Evolutionary conservation across 2,329 filamentous ascomycete species (phyloP).

Genomic region (Aspergillus fumigatiaffinis): DNA sequence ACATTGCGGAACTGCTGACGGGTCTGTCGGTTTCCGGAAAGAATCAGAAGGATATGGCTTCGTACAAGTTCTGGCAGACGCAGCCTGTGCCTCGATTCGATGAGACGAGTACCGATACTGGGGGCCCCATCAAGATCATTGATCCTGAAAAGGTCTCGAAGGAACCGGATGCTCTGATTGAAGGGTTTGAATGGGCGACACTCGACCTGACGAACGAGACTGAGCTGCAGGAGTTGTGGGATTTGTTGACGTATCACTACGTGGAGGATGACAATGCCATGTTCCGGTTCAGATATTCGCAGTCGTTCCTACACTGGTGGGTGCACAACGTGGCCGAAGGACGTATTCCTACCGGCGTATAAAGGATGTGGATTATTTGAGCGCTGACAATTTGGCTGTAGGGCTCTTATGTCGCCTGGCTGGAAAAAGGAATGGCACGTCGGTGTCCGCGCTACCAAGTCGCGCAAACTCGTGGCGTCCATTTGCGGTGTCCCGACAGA

Average conservation of each 20-base stretch:
- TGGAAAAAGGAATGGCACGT: conserved; percentile 96
- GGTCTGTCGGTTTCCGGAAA: conserved; percentile 69
- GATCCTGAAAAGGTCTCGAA: conserved; percentile 74
- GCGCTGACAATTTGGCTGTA: conserved; percentile 31
- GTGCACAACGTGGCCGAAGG: neutral
- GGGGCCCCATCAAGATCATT: conserved; percentile 81
- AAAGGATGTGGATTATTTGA: neutral
- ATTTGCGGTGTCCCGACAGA: conserved; percentile 89
- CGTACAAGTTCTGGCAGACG: conserved; percentile 98
- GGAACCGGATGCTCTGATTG: conserved; percentile 68
- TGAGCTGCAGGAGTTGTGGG: conserved; percentile 84
- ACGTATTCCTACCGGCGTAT: neutral
- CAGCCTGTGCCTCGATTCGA: conserved; percentile 86
- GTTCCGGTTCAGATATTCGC: conserved; percentile 96
- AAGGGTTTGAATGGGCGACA: conserved; percentile 91
- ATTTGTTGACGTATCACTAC: conserved; percentile 87
- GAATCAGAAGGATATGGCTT: conserved; percentile 93
- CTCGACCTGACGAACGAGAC: conserved; percentile 76
- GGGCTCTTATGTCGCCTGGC: conserved; percentile 89
- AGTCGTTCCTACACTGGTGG: conserved; percentile 83
- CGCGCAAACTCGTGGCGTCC: conserved; percentile 85
- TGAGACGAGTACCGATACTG: conserved; percentile 54
- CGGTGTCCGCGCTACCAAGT: conserved; percentile 79
- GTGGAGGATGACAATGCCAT: conserved; percentile 96
- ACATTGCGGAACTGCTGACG: conserved; percentile 47